Evolutionary conservation across 2,329 filamentous ascomycete genomes (phyloP).

Genomic region (Rutstroemia sp.): DNA sequence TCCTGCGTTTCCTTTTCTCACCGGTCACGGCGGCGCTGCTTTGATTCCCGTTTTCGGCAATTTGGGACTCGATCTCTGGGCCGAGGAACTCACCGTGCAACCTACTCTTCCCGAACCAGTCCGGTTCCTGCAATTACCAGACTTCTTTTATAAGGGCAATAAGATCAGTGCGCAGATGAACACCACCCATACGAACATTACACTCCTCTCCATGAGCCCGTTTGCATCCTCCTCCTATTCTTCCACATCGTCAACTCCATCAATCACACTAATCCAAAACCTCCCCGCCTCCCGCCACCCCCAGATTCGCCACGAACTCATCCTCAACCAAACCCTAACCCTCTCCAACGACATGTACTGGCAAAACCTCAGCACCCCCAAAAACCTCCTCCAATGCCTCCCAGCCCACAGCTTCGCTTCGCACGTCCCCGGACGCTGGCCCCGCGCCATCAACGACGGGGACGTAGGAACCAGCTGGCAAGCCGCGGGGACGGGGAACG

Average conservation of each 20-base stretch:
- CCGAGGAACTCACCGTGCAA: conserved; percentile 54
- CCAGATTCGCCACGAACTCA: conserved; percentile 32
- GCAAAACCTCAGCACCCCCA: conserved; percentile 38
- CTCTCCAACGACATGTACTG: conserved; percentile 48
- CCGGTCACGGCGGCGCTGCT: conserved; percentile 62
- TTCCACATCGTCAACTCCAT: conserved; percentile 28
- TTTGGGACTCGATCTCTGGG: conserved; percentile 53
- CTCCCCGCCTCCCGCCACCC: conserved; percentile 29
- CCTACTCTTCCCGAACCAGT: conserved; percentile 60
- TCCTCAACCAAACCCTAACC: conserved; percentile 38
- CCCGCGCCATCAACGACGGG: conserved; percentile 56
- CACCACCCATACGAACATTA: conserved; percentile 47
- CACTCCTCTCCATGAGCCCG: conserved; percentile 9
- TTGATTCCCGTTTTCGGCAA: conserved; percentile 62
- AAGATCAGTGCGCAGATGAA: conserved; percentile 11
- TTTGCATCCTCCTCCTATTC: conserved; percentile 30
- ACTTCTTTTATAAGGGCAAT: conserved; percentile 19
- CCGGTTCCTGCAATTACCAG: conserved; percentile 15
- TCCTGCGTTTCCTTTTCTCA: conserved; percentile 64
- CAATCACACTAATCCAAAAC: conserved; percentile 40
- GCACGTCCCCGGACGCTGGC: conserved; percentile 55
- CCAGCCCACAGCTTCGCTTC: conserved; percentile 37
- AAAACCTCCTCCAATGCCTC: conserved; percentile 55
- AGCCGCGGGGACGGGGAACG: conserved; percentile 28
- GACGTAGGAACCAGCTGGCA: conserved; percentile 59